phyloP scores from a whole-genome alignment of 306 rosid genomes.

The Vigna reflexopilosa region DNA sequence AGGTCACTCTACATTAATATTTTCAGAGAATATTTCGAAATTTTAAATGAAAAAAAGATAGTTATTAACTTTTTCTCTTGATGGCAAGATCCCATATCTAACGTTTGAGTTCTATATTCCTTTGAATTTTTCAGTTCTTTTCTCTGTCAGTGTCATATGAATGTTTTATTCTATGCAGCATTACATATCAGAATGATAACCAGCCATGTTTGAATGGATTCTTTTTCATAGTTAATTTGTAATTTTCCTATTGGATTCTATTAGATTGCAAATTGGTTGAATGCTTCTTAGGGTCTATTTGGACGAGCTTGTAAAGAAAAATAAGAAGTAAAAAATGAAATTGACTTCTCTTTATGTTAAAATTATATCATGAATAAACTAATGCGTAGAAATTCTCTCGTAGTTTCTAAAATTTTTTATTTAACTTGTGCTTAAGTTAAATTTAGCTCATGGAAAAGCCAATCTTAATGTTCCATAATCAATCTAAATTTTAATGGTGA shows the following conservation, averaged over 20 bases:
- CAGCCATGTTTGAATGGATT: not conserved
- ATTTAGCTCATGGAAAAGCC: too few species aligned
- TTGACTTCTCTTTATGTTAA: too few species aligned
- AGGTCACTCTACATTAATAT: not conserved
- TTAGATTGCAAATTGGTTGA: not conserved
- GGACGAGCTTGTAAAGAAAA: too few species aligned
- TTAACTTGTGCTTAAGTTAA: too few species aligned
- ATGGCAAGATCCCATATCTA: too few species aligned
- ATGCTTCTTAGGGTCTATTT: not conserved
- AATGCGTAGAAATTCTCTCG: too few species aligned
- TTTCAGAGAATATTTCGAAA: not conserved
- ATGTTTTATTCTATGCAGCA: slow-evolving; percentile 1
- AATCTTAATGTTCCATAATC: too few species aligned
- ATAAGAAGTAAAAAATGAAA: too few species aligned
- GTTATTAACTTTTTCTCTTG: not conserved
- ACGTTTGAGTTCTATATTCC: not conserved
- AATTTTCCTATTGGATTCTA: slow-evolving; percentile 6
- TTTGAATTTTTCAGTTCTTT: not conserved
- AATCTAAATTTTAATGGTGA: slow-evolving; percentile 36
- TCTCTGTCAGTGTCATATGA: not conserved
- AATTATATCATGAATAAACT: too few species aligned
- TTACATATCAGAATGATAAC: slow-evolving; percentile 11
- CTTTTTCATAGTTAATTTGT: not conserved
- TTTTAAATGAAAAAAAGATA: not conserved
- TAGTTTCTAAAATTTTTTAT: too few species aligned